Evolutionary conservation across 306 rosid species (phyloP), one percentile per base, ranked within the genome.

Genomic region (Quercus berberidifolia): DNA sequence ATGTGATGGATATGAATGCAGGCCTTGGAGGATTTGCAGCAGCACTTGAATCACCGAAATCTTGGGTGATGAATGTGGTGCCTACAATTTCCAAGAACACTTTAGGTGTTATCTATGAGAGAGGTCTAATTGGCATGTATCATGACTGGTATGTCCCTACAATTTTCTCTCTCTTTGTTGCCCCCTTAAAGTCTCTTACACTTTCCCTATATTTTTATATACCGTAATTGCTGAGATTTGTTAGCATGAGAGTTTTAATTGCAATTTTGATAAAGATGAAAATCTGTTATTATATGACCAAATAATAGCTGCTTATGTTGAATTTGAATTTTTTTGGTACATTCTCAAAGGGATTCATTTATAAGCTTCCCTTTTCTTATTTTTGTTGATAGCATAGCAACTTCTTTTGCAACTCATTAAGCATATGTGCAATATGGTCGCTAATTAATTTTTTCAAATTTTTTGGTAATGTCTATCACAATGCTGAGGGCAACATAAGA

Each of bases 1-100:
- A 93, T 81, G 74, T 91, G 76, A 96, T 96, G 98, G 99, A 96
- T 86, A 93, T 96, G 99, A 96, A 96, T 83, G 98, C 99, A 63
- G 95, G 88, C 78, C 96, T 96, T 13, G 99, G 99, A 69, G 99
- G 99, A 85, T 96, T 96, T 82, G 96, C 93, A 26, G 98, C 98
- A 30, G 90, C 98, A 33, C 85, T 93, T 60, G 96, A 96, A 69
- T 93, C 98, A 12, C 84, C 70, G 64, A 90, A 91, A 73, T 90
- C 98, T 69, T 93, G 99, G 99, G 97, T 91, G 85, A 93, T 96
- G 98, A 96, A 91, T 87, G 98, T 90, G 30, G 97, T 93, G 67
- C 98, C 99, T 63, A 80, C 96, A 23, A 81, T 87, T 79, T 91
- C 97, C 52, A 73, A 87, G 79, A 89, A 96, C 87, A 91, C 97